Evolutionary conservation across 305 asterid genomes (phyloP), one percentile per base, ranked within the genome.

Genomic region (Solanum chacoense): DNA sequence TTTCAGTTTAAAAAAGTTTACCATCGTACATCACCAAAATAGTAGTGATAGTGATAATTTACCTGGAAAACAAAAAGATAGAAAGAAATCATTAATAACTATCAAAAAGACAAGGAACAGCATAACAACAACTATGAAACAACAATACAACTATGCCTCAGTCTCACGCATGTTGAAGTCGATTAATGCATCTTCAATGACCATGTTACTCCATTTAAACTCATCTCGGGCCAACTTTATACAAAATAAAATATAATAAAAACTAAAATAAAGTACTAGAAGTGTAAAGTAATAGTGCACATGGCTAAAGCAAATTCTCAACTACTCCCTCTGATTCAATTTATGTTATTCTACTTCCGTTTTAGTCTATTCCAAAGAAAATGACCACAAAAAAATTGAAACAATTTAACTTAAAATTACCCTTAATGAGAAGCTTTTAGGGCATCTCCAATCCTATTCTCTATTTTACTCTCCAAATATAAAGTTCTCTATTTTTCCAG

Each of bases 21-120:
- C 92, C 97, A 92, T 93, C 94, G 92, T 94, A 95, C 94, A 90
- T 93, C 98, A 92, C 94, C 96, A 93, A 93, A 94, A 92, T 93
- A 93, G 92, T 89, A 92, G 93, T 92, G 92, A 90, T 91, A 90
- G 88, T 81, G 91, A 93, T 91, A 91, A 93, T 92, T 96, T 96
- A 96, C 99, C 98, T 96, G 98, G 72, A 88, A 85, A 91, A 87
- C 35, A 88, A 91, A 88, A 14, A 37, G 84, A 8, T 77, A 31
- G 55, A 84, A 88, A 50, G 26, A 76, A 75, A 76, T 35, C 29
- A 35, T 76, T 36, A 22, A 20, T 76, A 76, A 35, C 50, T 35
- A 76, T 36, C 38, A 34, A 76, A 34, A 76, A 76, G 20, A 20
- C 16, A 20, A 35, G 50, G 83, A 76, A 35, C 50, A 35, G 29